Evolutionary conservation across 2,329 filamentous ascomycete species (phyloP).

Genomic region (Xylaria arbuscula): DNA sequence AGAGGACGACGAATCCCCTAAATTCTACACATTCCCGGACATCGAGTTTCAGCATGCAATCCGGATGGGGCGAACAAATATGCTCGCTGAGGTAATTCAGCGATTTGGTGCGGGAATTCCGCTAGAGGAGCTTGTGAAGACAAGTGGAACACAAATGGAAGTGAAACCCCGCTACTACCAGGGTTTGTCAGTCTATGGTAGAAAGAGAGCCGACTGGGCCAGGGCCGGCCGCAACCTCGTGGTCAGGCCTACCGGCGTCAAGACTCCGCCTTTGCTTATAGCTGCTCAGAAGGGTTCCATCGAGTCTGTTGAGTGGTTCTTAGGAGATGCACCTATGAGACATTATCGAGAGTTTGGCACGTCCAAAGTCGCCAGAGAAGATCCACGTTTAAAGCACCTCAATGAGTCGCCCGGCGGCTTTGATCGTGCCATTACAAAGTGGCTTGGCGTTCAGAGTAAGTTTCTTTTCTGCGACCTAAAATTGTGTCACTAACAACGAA

Average conservation of each 20-base stretch:
- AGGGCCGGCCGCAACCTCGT: conserved; percentile 65
- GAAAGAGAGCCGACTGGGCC: conserved; percentile 75
- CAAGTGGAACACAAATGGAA: conserved; percentile 70
- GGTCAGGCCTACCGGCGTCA: conserved; percentile 54
- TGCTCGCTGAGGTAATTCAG: conserved; percentile 73
- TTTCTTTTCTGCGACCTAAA: conserved; percentile 26
- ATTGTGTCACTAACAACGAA: conserved; percentile 38
- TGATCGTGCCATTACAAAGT: conserved; percentile 69
- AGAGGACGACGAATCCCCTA: conserved; percentile 50
- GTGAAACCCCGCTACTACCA: conserved; percentile 79
- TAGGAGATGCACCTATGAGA: conserved; percentile 75
- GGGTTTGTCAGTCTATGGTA: conserved; percentile 73
- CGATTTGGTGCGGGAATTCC: conserved; percentile 75
- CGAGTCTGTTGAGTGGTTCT: conserved; percentile 80
- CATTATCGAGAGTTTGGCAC: conserved; percentile 75
- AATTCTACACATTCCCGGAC: conserved; percentile 55
- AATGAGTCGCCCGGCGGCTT: conserved; percentile 70
- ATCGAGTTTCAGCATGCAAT: conserved; percentile 59
- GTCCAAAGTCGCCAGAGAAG: conserved; percentile 68
- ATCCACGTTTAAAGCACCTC: conserved; percentile 71
- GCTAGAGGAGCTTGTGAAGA: conserved; percentile 72
- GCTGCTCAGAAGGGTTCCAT: conserved; percentile 69
- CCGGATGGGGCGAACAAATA: conserved; percentile 61
- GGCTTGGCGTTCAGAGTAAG: conserved; percentile 71
- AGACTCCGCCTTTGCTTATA: conserved; percentile 68